Percentiles rank a stretch among this genome's conserved stretches.
Evolutionary conservation across 768 basidiomycete genomes (phyloP).

Genomic region (Bullera alba): DNA sequence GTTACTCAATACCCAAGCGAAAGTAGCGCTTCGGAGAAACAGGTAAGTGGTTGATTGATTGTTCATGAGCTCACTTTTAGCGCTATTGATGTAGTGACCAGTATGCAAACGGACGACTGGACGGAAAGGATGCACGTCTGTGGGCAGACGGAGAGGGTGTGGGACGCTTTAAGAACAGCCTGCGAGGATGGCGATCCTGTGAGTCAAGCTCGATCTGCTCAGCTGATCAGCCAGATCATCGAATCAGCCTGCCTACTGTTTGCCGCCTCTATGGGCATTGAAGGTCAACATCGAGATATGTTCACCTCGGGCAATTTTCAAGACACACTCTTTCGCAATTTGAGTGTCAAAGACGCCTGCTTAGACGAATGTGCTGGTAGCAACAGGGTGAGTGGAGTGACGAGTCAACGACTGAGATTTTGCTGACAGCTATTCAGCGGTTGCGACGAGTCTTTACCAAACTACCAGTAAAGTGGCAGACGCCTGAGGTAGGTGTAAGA

Average conservation of each 20-base stretch:
- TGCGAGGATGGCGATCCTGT: constrained; percentile 27
- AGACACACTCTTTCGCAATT: too few relatives aligned
- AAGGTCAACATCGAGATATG: too few relatives aligned
- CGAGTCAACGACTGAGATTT: too few relatives aligned
- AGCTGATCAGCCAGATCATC: constrained; percentile 14
- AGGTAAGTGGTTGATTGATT: constrained; percentile 21
- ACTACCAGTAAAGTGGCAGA: too few relatives aligned
- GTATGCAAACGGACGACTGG: constrained; percentile 35
- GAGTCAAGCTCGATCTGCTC: constrained; percentile 3
- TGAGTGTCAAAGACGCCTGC: too few relatives aligned
- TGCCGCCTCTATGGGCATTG: too few relatives aligned
- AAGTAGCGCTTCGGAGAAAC: constrained; percentile 11
- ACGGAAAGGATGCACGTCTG: constrained; percentile 31
- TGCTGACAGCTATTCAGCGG: too few relatives aligned
- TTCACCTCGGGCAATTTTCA: too few relatives aligned
- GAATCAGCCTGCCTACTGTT: constrained; percentile 24
- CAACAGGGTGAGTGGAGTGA: too few relatives aligned
- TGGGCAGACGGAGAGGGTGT: constrained; percentile 36
- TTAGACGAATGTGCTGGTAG: too few relatives aligned
- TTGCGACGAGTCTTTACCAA: too few relatives aligned
- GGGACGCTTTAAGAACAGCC: constrained; percentile 20
- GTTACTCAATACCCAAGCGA: constrained; percentile 15
- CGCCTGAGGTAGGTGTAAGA: too few relatives aligned
- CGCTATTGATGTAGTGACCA: constrained; percentile 20
- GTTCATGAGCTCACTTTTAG: constrained; percentile 10